A percentile compares a stretch with the other conserved stretches of the same genome.
These are phyloP conservation scores for Starmerella gropengiesseri DNA, from an alignment of 805 yeast species.

Conservation along the genomic window DNA sequence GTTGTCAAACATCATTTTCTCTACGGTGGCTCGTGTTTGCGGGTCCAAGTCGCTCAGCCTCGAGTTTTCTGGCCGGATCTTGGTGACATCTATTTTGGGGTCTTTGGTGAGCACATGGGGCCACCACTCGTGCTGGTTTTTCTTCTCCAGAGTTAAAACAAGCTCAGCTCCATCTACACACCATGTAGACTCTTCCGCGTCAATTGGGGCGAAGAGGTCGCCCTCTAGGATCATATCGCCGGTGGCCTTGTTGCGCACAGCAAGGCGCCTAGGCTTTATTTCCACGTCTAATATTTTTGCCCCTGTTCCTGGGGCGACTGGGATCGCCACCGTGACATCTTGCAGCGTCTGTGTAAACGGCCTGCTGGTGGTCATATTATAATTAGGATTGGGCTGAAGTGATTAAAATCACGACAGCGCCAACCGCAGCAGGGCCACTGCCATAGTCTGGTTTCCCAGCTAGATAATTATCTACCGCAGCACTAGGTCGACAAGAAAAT, in stretches of 20 bases:
- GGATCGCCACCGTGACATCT: constrained; percentile 33
- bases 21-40: constrained; percentile 36
- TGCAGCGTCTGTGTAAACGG: constrained; percentile 35
- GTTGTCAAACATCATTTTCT: constrained; percentile 41
- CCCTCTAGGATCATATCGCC: constrained; percentile 28
- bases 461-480: too few relatives aligned
- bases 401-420: too few relatives aligned
- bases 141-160: constrained; percentile 31
- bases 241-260: constrained; percentile 23
- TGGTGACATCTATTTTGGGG: constrained; percentile 34
- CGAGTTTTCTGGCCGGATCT: constrained; percentile 35
- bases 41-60: constrained; percentile 34
- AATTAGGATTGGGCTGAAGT: too few relatives aligned
- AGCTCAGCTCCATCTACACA: constrained; percentile 34
- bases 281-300: constrained; percentile 31
- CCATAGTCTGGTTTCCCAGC: too few relatives aligned
- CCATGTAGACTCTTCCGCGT: constrained; percentile 34
- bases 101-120: constrained; percentile 36
- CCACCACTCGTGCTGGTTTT: constrained; percentile 36
- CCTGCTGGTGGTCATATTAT: too few relatives aligned
- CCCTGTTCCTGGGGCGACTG: constrained; percentile 29
- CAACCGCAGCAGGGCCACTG: too few relatives aligned
- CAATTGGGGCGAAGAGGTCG: constrained; percentile 29
- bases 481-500: too few relatives aligned
- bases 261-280: constrained; percentile 22